Evolutionary conservation across 495 filamentous ascomycete species (phyloP).

Genomic region (Durotheca rogersii): DNA sequence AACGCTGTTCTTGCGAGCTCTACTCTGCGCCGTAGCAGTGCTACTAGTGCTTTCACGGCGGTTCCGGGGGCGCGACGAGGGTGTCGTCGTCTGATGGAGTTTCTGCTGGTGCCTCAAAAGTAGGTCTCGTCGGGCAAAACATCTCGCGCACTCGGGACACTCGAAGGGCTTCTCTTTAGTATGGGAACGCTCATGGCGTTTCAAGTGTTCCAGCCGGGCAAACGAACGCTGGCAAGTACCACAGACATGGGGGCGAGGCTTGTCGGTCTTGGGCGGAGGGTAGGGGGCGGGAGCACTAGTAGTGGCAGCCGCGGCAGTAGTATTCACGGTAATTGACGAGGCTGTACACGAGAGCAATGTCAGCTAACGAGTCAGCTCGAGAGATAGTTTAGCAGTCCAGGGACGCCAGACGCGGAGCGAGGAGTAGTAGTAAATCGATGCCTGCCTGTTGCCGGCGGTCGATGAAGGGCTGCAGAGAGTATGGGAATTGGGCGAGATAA

Average conservation of each 20-base stretch:
- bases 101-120: constrained; percentile 97
- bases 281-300: constrained; percentile 43
- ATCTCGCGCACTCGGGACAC: constrained; percentile 91
- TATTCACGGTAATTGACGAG: constrained; percentile 54
- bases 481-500: constrained; percentile 15
- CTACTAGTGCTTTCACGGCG: constrained; percentile 82
- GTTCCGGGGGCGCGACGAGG: constrained; percentile 83
- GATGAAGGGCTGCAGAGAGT: background rate
- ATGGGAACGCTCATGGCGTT: constrained; percentile 96
- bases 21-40: constrained; percentile 61
- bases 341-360: constrained; percentile 38
- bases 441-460: constrained; percentile 6
- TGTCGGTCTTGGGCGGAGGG: constrained; percentile 91
- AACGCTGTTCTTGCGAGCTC: constrained; percentile 90
- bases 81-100: constrained; percentile 92
- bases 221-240: constrained; percentile 91
- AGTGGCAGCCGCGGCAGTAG: constrained; percentile 42
- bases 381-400: too few species aligned
- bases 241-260: constrained; percentile 93
- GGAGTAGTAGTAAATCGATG: constrained; percentile 3
- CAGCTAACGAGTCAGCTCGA: constrained; percentile 24
- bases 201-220: constrained; percentile 92
- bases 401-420: too few species aligned
- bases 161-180: constrained; percentile 99
- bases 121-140: constrained; percentile 92